Percentiles rank a stretch among this genome's conserved stretches.
Conservation (phyloP, 78 protist species). For the Blattamonas nauphoetae region DNA sequence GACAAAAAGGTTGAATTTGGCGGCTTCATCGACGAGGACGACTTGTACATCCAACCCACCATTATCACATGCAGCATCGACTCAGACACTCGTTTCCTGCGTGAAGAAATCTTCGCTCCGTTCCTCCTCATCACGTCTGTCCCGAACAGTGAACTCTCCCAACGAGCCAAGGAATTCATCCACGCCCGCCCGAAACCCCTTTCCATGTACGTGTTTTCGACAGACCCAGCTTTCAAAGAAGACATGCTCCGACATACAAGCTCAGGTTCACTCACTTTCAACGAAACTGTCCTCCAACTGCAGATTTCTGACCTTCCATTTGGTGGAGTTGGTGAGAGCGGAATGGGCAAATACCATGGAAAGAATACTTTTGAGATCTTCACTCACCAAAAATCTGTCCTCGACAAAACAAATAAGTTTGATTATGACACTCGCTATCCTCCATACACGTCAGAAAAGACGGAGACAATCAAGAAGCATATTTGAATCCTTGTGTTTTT, state of each 20-base stretch:
- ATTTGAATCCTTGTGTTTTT: too few species aligned
- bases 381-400: slow-evolving; percentile 49
- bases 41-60: background rate
- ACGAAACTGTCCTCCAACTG: slow-evolving; percentile 36
- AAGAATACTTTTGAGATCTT: slow-evolving; percentile 45
- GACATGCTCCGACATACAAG: background rate
- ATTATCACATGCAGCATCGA: background rate
- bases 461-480: background rate
- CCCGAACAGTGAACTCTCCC: background rate
- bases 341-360: slow-evolving; percentile 76
- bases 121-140: slow-evolving; percentile 51
- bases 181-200: slow-evolving; percentile 47
- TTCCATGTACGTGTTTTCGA: slow-evolving; percentile 53
- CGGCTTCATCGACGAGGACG: background rate
- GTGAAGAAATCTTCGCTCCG: slow-evolving; percentile 72
- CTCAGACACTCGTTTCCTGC: slow-evolving; percentile 10
- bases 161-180: background rate
- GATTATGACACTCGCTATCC: slow-evolving; percentile 2
- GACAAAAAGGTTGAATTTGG: background rate
- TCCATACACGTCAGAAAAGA: background rate
- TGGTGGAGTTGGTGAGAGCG: slow-evolving; percentile 86
- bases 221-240: background rate
- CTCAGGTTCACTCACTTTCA: slow-evolving; percentile 38
- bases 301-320: slow-evolving; percentile 59
- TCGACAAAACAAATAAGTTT: background rate